A percentile compares a stretch with the other conserved stretches of the same genome.
Conservation (phyloP, 345 rosid species). For the Salix suchowensis region DNA sequence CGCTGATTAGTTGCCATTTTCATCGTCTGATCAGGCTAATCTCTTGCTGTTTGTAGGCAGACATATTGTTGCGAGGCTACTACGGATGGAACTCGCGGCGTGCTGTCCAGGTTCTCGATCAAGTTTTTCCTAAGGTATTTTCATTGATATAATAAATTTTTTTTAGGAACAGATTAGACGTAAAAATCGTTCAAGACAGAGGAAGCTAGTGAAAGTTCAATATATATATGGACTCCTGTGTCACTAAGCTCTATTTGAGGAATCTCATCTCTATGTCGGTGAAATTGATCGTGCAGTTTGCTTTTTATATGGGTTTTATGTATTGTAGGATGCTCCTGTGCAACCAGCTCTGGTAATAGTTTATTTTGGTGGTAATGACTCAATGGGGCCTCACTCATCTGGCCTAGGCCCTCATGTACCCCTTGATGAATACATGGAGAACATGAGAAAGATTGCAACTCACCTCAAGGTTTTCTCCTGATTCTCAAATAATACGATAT, state of each 20-base stretch:
- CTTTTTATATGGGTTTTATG: background rate
- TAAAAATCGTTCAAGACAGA: background rate
- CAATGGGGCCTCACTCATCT: conserved; percentile 92
- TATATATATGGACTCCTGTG: background rate
- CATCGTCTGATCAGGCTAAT: background rate
- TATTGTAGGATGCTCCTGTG: conserved; percentile 49
- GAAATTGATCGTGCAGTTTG: background rate
- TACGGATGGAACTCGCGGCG: conserved; percentile 93
- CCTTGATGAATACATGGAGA: conserved; percentile 63
- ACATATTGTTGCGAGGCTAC: conserved; percentile 77
- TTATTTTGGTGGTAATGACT: conserved; percentile 96
- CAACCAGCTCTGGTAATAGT: conserved; percentile 86
- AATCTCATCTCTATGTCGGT: background rate
- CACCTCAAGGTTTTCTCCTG: conserved; percentile 64
- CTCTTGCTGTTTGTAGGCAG: conserved; percentile 49
- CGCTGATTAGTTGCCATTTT: background rate
- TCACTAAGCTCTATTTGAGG: background rate
- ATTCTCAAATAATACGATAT: background rate
- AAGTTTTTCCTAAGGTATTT: conserved; percentile 80
- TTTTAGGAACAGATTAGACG: background rate
- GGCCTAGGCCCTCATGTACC: conserved; percentile 96
- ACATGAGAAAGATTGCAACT: conserved; percentile 71
- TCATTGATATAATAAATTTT: background rate
- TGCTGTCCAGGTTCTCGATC: conserved; percentile 72
- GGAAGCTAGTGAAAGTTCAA: background rate